Conservation (phyloP, 2,329 filamentous ascomycete genomes). For the Fusarium torreyae region DNA sequence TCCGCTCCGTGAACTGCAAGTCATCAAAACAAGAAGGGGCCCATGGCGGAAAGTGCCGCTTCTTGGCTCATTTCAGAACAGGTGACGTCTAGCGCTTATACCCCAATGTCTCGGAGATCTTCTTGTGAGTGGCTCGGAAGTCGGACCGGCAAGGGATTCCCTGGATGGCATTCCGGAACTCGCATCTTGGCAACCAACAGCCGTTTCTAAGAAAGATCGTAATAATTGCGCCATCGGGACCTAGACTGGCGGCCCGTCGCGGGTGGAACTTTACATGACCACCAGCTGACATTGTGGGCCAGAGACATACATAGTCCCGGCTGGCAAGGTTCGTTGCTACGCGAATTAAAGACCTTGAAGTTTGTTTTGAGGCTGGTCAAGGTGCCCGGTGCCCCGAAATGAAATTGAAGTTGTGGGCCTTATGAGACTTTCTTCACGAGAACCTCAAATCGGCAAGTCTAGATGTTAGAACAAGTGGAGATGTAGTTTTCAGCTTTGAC, state of each 20-base stretch:
- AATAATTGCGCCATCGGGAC: neutral
- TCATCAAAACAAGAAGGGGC: neutral
- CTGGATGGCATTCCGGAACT: neutral
- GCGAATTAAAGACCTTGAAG: accelerated
- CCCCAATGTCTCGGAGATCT: neutral
- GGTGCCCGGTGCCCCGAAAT: accelerated
- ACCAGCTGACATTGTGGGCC: neutral
- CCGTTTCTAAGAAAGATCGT: neutral
- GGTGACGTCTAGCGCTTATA: neutral
- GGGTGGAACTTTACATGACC: neutral
- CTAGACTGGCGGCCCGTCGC: constrained; percentile 31
- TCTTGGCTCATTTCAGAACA: neutral
- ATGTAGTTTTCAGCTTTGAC: neutral
- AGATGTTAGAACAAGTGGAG: neutral
- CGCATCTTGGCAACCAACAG: constrained; percentile 4
- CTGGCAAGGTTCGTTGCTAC: neutral
- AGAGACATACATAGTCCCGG: neutral
- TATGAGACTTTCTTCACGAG: no score
- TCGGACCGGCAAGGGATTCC: neutral
- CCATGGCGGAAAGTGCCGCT: neutral
- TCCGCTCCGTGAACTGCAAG: neutral
- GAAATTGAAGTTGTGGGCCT: neutral
- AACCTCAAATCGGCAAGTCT: neutral
- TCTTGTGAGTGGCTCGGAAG: neutral
- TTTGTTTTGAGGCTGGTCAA: no score